phyloP scores from a whole-genome alignment of 768 basidiomycete genomes.

The Cystoderma amianthinum region DNA sequence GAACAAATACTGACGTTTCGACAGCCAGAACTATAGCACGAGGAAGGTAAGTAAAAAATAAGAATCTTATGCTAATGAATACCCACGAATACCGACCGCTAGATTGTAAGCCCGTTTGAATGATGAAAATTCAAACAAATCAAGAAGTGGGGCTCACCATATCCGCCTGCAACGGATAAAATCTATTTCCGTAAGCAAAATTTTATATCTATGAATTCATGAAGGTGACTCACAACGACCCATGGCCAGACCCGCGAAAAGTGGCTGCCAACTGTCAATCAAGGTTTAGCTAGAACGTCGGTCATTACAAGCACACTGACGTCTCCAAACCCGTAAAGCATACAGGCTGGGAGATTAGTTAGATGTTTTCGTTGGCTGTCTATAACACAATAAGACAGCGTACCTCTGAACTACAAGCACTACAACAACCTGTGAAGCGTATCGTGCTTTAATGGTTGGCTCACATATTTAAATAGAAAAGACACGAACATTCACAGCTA shows the following conservation, averaged over 20 bases:
- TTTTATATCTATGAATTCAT: neutral
- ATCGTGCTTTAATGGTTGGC: conserved; percentile 3
- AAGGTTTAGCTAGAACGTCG: neutral
- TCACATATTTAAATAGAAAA: neutral
- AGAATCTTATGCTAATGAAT: too few relatives aligned
- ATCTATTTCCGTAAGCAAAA: conserved; percentile 3
- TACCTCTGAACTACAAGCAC: conserved; percentile 19
- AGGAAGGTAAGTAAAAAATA: neutral
- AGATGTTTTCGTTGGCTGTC: neutral
- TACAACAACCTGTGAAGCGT: conserved; percentile 14
- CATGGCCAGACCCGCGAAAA: conserved; percentile 11
- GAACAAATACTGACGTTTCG: conserved; percentile 9
- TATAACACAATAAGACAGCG: neutral
- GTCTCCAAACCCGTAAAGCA: conserved; percentile 19
- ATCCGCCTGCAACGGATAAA: conserved; percentile 8
- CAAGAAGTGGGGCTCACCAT: conserved; percentile 9
- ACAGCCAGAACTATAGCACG: conserved; percentile 10
- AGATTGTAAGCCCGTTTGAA: neutral
- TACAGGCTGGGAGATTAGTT: conserved; percentile 12
- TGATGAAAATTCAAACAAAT: neutral
- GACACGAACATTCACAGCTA: conserved; percentile 12
- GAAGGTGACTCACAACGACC: conserved; percentile 8
- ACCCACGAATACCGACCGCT: conserved; percentile 14
- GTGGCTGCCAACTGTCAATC: conserved; percentile 12
- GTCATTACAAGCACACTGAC: conserved; percentile 9